Base-by-base conservation (phyloP, 306 rosid species). In the Canavalia ensiformis region DNA sequence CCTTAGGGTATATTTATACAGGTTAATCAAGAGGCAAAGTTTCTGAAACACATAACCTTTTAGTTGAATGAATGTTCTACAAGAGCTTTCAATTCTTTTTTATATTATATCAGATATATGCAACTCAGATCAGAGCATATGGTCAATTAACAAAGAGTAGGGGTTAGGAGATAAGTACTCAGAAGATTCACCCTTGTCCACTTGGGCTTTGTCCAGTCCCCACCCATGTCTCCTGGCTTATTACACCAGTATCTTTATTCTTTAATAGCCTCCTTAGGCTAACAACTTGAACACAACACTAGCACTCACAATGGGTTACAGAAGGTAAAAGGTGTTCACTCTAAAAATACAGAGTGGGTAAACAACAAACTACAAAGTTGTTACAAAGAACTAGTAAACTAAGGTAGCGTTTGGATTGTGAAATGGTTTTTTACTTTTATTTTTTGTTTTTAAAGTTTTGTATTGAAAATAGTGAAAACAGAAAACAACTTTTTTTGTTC, bases 241-340 rank as follows among this genome's bases (percentile, higher is more conserved):
- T 56, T 57, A 2, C 34, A 57, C 34, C 63, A 57, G 35, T 57
- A 29, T 49, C 28, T 29, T n/a, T 18, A 18, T 55, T 55, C 8
- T 28, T 57, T 57, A 29, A 28, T 0, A 7, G 37, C 37, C 35
- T 28, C 13, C 29, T 57, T 57, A 29, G 64, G 37, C n/a, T 57
- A 57, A 57, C 37, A 29, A 57, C 35, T 57, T 57, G 7, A 4
- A 57, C 13, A 7, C 12, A 28, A 57, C 28, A 28, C 64, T 57
- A 7, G 11, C 64, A 28, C 37, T 57, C 37, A 55, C 35, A 28
- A 29, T 28, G 64, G 64, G 37, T 57, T 57, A 57, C 64, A 57
- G 64, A 7, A 57, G 64, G 2, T 57, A 57, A 57, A 57, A 29
- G 37, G 64, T 57, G 64, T 57, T 57, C 64, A 57, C 64, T 49